Conservation (phyloP, 208 protist genomes). For the Trypanosoma boissoni region DNA sequence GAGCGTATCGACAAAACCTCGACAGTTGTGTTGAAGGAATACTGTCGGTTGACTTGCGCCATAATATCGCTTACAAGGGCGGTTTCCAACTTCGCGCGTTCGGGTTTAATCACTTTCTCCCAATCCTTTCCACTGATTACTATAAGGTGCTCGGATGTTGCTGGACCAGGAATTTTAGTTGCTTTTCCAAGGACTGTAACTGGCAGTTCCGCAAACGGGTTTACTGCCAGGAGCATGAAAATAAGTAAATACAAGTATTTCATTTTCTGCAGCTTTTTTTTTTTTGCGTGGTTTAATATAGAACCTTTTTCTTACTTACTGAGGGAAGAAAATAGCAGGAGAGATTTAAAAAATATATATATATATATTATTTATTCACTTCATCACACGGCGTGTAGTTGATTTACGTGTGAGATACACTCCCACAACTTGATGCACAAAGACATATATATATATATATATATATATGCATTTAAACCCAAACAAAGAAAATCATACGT, state of each 20-base stretch:
- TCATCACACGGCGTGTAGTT: no score
- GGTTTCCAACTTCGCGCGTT: background rate
- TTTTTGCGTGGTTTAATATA: background rate
- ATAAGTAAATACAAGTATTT: no score
- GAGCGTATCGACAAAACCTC: background rate
- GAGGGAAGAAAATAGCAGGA: no score
- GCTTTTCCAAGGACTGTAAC: background rate
- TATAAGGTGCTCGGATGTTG: slow-evolving; percentile 12
- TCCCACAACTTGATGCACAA: no score
- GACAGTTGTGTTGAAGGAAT: slow-evolving; percentile 17
- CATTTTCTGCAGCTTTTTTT: background rate
- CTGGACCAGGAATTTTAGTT: background rate
- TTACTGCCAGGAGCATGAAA: no score
- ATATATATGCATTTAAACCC: no score
- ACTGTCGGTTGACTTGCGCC: slow-evolving; percentile 2
- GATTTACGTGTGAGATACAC: no score
- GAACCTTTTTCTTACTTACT: no score
- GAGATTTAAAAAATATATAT: no score
- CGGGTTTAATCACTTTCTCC: background rate
- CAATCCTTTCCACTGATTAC: slow-evolving; percentile 9
- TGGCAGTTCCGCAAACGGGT: background rate
- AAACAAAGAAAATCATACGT: no score
- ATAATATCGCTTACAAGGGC: slow-evolving; percentile 12
- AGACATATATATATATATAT: no score
- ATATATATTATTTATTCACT: no score